Base-by-base conservation (phyloP, 768 basidiomycete species). In the Dioszegia hungarica region DNA sequence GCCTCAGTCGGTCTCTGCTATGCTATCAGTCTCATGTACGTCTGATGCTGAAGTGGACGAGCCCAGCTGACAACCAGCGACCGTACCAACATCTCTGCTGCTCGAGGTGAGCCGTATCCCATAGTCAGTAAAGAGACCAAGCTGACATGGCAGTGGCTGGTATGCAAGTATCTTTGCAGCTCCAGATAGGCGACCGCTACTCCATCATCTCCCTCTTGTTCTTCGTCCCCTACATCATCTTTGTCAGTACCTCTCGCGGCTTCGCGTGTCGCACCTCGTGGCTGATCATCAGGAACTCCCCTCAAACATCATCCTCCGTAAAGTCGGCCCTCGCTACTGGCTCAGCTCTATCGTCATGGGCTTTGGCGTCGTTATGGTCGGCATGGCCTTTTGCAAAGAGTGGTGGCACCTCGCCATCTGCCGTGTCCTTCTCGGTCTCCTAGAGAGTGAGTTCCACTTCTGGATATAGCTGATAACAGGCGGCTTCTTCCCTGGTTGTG, bases 401-500 rank as follows among this genome's bases (percentile, higher is more conserved):
- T 75, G 74, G 74, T 56, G 65, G 45, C 62, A 65, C 25, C 54
- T 75, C 22, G 66, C 64, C 5, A 71, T 60, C 37, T 63, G 68
- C 28, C 59, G 74, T n/a, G 61, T 57, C n/a, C 50, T 75, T 9
- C 57, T 75, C 12, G 74, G 74, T 38, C 49, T 70, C 38, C 58
- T 75, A 4, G 73, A 75, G 43, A 52, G 67, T 46, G 48, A 60
- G 38, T 64, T 24, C 24, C 33, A 15, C 6, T 41, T 6, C 28
- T 37, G 20, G n/a, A 22, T 14, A 24, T 10, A 19, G 20, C 40
- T 52, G 22, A 54, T 20, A 40, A 14, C 19, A 59, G 64, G 59
- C 19, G 68, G 68, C 24, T 74, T 72, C 57, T 72, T 74, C 63
- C 73, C 73, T 2, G 68, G 60, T 12, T 70, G 64, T 47, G 60